Evolutionary conservation across 106 monocot genomes (phyloP), one percentile per base, ranked within the genome.

Genomic region (Cymbidium sinense): DNA sequence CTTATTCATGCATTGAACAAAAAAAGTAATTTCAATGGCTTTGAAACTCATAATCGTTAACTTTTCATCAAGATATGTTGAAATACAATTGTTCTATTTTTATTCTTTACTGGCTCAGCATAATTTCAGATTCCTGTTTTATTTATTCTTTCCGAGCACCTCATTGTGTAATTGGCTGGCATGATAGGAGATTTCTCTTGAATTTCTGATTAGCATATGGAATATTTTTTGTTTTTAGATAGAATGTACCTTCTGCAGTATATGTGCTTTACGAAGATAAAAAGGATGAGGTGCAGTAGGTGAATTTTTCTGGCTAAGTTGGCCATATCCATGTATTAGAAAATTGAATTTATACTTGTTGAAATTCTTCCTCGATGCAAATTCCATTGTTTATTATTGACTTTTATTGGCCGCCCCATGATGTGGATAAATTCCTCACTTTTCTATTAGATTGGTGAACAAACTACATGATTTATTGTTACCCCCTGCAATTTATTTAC

Each of bases 111-210:
- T 28, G 31, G 21, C 33, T 11, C 33, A 34, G 67, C 11, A 67
- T 67, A 31, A 33, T 10, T 33, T 1, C 17, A 31, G 67, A 31
- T 67, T 33, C 15, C 31, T 67, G 31, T 31, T 31, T 33, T 67
- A 67, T 67, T 67, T 31, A 67, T 67, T 67, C 31, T n/a, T 58
- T 58, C 21, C n/a, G 23, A 67, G 31, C 33, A 67, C 67, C n/a
- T 9, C 23, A 6, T 15, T 61, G 23, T 62, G 13, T 17, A 31
- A 31, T 29, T 11, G 31, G 18, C 4, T 3, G 31, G 31, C 15
- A 67, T 33, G 31, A 67, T 31, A 33, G 4, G 5, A 58, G 7
- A 58, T 20, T 58, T 58, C 58, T 58, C 8, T 58, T 58, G 0
- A 58, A 23, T 21, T n/a, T 58, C 20, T 58, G 20, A 58, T 58